Conservation (phyloP, 257 asterid genomes). For the Przewalskia tangutica region DNA sequence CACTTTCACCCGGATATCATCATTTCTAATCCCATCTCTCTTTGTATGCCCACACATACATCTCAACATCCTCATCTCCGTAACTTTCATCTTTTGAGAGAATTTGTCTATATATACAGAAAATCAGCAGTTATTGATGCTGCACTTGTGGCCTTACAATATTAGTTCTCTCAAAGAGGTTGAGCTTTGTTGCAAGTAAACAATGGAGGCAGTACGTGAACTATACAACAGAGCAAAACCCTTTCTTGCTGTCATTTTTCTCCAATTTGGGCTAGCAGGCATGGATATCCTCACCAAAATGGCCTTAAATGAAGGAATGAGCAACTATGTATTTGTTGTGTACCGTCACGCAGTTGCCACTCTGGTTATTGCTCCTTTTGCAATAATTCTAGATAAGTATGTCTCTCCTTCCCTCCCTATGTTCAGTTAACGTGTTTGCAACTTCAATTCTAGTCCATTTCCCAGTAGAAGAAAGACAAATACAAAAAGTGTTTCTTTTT, state of each 20-base stretch:
- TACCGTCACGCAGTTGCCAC: constrained; percentile 83
- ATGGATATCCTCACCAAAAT: constrained; percentile 86
- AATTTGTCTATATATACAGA: constrained; percentile 6
- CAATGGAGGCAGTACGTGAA: constrained; percentile 10
- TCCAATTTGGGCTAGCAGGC: constrained; percentile 84
- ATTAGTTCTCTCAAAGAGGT: background rate
- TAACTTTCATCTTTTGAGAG: no score
- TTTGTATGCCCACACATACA: no score
- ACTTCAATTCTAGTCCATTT: background rate
- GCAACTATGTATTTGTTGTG: constrained; percentile 83
- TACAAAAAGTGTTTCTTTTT: background rate
- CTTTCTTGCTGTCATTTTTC: constrained; percentile 57
- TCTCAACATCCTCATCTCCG: no score
- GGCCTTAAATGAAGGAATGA: constrained; percentile 89
- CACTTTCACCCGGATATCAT: no score
- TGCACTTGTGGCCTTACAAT: background rate
- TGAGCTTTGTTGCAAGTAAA: background rate
- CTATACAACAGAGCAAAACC: constrained; percentile 45
- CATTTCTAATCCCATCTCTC: no score
- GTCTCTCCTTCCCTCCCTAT: background rate
- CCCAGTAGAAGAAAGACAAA: background rate
- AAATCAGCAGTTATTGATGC: background rate
- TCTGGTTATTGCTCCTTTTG: constrained; percentile 72
- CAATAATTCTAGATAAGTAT: constrained; percentile 67
- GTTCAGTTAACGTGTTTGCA: background rate